Conservation (phyloP, 805 yeast genomes). For the Candida vartiovaarae region DNA sequence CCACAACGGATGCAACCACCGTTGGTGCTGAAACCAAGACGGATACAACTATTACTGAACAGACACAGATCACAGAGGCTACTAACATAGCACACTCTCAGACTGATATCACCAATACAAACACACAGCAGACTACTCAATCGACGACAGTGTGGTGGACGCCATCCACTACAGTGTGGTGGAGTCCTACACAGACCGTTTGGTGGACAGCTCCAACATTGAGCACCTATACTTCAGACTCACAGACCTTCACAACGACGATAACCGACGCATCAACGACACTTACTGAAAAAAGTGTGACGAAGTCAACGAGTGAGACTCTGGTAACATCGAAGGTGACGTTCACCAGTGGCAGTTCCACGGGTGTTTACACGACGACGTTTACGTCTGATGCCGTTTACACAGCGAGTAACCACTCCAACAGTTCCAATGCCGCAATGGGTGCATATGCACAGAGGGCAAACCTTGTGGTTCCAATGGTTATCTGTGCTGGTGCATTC, state of each 20-base stretch:
- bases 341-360: conserved; percentile 10
- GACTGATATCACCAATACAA: neutral
- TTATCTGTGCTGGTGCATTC: conserved; percentile 10
- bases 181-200: conserved; percentile 9
- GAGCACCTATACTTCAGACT: conserved; percentile 1
- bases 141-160: conserved; percentile 18
- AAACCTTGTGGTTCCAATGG: conserved; percentile 6
- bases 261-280: neutral
- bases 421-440: conserved; percentile 9
- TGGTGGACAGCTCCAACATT: conserved; percentile 9
- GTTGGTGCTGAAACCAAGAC: conserved; percentile 1
- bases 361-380: conserved; percentile 11
- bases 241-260: neutral
- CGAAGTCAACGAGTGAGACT: conserved; percentile 6
- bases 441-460: conserved; percentile 3
- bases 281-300: neutral
- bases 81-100: neutral
- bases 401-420: conserved; percentile 10
- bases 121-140: neutral
- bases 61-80: neutral
- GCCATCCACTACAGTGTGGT: conserved; percentile 5
- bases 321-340: conserved; percentile 9
- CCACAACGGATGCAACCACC: conserved; percentile 3
- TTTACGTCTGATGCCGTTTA: conserved; percentile 10
- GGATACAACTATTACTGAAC: neutral